Evolutionary conservation across 768 basidiomycete genomes (phyloP), one percentile per base, ranked within the genome.

Genomic region (Strobilomyces confusus): DNA sequence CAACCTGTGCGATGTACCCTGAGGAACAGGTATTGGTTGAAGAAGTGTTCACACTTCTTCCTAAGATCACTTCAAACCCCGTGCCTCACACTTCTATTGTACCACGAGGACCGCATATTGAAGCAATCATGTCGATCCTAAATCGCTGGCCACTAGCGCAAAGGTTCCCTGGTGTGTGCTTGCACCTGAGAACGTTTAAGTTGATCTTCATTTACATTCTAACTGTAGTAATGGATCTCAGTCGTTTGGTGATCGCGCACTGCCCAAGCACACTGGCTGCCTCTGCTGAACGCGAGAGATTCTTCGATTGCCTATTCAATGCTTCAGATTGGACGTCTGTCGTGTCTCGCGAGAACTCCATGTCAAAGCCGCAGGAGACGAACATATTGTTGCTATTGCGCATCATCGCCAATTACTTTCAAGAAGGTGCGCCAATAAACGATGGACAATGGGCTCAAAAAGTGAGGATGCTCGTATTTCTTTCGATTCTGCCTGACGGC

Each of bases 331-430:
- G 87, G 85, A 65, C 55, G 37, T 55, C 59, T 36, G 56, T 65
- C 48, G 58, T 74, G 29, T 75, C 80, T 1, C 83, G 83, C 79
- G 62, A 73, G 26, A 66, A 69, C n/a, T 76, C 85, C 0, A 66
- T 87, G 33, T 68, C 75, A 4, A 97, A 92, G 70, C 68, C 82
- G 8, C 76, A 85, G 52, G 94, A 97, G 66, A 95, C 87, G 17
- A 98, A 98, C 63, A 77, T 86, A 1, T 74, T 95, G 55, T 77
- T 99, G 23, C 75, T 88, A 2, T 73, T 97, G 45, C 80, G 95
- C 32, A 86, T 83, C 0, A 61, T 97, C 33, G 83, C 89, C 25
- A 99, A 99, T 68, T 72, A 78, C 32, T 84, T 94, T 64, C 80
- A 85, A 59, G 84, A 84, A 4, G 77, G 74, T 17, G 67, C 73